Evolutionary conservation across 768 basidiomycete species (phyloP).

Genomic region (Leccinum uliginosum): DNA sequence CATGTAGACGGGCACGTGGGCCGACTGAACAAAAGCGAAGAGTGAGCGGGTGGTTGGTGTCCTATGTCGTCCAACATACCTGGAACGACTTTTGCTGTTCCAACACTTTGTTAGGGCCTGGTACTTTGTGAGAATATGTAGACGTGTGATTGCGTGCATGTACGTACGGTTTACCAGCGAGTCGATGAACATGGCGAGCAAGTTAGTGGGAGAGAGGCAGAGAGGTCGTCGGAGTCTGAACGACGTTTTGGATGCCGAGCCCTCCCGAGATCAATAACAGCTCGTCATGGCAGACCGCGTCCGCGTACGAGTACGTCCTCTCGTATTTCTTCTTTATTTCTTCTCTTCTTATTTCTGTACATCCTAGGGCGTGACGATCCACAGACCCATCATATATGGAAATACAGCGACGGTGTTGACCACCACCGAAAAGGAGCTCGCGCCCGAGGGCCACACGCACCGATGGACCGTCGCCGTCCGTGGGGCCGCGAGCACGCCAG

Average conservation of each 20-base stretch:
- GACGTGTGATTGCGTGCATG: background rate
- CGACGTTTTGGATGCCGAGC: slow-evolving; percentile 33
- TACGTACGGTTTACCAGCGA: slow-evolving; percentile 63
- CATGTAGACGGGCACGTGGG: slow-evolving; percentile 52
- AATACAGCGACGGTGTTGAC: slow-evolving; percentile 83
- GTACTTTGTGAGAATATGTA: background rate
- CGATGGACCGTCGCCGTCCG: slow-evolving; percentile 95
- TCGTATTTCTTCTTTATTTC: background rate
- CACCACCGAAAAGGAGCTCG: slow-evolving; percentile 58
- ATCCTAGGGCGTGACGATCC: slow-evolving; percentile 76
- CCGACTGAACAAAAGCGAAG: slow-evolving; percentile 18
- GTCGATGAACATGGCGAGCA: slow-evolving; percentile 45
- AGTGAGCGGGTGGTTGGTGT: background rate
- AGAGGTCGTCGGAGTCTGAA: slow-evolving; percentile 30
- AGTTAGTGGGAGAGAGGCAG: background rate
- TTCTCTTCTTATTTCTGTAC: background rate
- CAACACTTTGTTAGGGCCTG: slow-evolving; percentile 60
- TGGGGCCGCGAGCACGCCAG: slow-evolving; percentile 72
- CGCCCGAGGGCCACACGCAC: slow-evolving; percentile 80
- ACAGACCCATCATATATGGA: slow-evolving; percentile 91
- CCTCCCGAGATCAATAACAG: slow-evolving; percentile 30
- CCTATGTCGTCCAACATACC: slow-evolving; percentile 34
- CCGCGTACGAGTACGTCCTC: slow-evolving; percentile 58
- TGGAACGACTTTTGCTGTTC: slow-evolving; percentile 66
- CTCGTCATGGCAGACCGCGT: slow-evolving; percentile 60